These are phyloP conservation scores for Citrus glauca DNA, from an alignment of 345 rosid species.

Conservation along the genomic window DNA sequence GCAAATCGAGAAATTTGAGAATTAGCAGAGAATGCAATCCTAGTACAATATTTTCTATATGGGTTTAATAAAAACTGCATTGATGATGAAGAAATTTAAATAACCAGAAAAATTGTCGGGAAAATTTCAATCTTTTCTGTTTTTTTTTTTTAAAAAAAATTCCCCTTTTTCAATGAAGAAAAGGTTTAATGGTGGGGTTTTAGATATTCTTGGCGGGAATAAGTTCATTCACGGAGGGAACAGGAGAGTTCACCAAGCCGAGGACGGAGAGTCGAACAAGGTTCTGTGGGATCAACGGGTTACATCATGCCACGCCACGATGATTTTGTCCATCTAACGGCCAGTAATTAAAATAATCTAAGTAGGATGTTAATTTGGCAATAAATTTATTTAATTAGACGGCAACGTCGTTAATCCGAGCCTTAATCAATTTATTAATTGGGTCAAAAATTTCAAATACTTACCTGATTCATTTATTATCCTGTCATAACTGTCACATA, in stretches of 20 bases:
- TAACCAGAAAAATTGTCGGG: not conserved
- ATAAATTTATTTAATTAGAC: no score
- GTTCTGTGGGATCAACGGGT: not conserved
- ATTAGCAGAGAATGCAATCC: constrained; percentile 16
- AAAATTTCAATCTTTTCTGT: not conserved
- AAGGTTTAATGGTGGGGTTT: not conserved
- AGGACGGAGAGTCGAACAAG: not conserved
- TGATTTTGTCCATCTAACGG: not conserved
- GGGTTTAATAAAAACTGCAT: constrained; percentile 37
- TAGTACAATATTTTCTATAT: constrained; percentile 29
- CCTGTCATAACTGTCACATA: no score
- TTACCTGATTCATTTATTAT: no score
- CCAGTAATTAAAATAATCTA: not conserved
- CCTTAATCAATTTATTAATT: no score
- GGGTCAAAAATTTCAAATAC: no score
- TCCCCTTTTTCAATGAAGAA: not conserved
- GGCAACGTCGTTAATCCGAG: no score
- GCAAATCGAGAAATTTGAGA: constrained; percentile 49
- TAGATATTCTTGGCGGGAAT: not conserved
- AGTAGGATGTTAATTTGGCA: no score
- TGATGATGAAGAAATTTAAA: not conserved
- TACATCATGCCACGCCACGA: not conserved
- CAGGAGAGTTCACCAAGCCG: not conserved
- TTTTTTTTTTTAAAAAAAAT: no score
- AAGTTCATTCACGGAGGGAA: not conserved